Evolutionary conservation across 371 early-diverging fungal genomes (phyloP).

Genomic region (Apophysomyces ossiformis): DNA sequence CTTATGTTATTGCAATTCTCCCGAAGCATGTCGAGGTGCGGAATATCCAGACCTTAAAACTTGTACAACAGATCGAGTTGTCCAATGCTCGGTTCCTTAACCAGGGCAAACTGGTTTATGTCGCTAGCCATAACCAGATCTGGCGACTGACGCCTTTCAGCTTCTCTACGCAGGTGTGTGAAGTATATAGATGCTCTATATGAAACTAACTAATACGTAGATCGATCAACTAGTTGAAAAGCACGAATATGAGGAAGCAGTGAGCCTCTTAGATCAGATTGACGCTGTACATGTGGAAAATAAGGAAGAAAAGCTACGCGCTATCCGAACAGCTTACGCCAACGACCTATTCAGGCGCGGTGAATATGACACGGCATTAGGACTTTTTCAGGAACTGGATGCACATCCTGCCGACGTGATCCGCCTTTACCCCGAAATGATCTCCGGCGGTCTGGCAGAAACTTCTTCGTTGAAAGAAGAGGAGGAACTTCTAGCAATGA

Average conservation of each 20-base stretch:
- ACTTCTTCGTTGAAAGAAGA: constrained; percentile 8
- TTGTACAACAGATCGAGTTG: constrained; percentile 81
- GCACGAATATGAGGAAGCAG: constrained; percentile 84
- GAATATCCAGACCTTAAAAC: constrained; percentile 79
- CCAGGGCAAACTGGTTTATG: constrained; percentile 77
- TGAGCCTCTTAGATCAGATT: constrained; percentile 84
- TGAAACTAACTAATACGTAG: constrained; percentile 37
- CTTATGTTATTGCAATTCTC: constrained; percentile 77
- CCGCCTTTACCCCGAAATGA: constrained; percentile 78
- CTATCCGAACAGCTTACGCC: constrained; percentile 83
- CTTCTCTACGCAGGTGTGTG: constrained; percentile 83
- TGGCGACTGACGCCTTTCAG: constrained; percentile 88
- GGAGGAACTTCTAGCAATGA: constrained; percentile 19
- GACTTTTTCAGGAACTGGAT: constrained; percentile 78
- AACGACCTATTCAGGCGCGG: constrained; percentile 80
- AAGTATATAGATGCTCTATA: constrained; percentile 5
- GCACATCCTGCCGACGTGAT: constrained; percentile 87
- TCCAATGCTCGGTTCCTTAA: constrained; percentile 63
- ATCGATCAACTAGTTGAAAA: constrained; percentile 79
- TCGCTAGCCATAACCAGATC: constrained; percentile 76
- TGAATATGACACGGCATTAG: constrained; percentile 81
- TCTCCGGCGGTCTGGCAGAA: constrained; percentile 48
- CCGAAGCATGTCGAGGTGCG: constrained; percentile 82
- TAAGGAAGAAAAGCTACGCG: constrained; percentile 63
- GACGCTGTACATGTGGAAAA: constrained; percentile 85